Evolutionary conservation across 345 rosid genomes (phyloP), one percentile per base, ranked within the genome.

Genomic region (Eucalyptus marginata): DNA sequence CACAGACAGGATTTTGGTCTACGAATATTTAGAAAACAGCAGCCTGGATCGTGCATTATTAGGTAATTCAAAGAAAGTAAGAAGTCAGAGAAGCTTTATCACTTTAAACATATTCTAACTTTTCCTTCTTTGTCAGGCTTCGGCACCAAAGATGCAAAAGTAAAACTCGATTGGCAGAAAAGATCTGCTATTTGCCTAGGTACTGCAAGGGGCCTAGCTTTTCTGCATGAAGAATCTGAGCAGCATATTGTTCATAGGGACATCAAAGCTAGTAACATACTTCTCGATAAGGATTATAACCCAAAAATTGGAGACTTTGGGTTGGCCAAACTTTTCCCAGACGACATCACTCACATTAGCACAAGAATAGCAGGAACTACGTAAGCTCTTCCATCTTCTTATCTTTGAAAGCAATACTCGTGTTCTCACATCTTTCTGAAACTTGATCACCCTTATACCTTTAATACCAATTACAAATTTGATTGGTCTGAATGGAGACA

Each of bases 251-350:
- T 97, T 88, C 99, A 97, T 86, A 94, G 99, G 90, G 99, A 97
- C 91, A 96, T 97, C 90, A 97, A 97, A 92, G 98, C 99, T 36
- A 96, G 99, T 92, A 97, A 96, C 90, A 92, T 97, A 91, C 98
- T 97, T 88, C 97, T 97, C 50, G 99, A 97, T 93, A 87, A 76
- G 88, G 93, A 97, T 84, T 95, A 95, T 86, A 91, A 92, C 90
- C 99, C 99, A 43, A 97, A 97, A 91, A 97, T 97, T 79, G 99
- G 99, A 87, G 99, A 97, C 91, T 97, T 97, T 43, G 99, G 99
- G 50, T 89, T 97, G 95, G 99, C 99, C 51, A 97, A 97, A 92
- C 98, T 97, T 87, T 97, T 97, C 89, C 99, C 99, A 22, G 98
- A 98, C 84, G 88, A 96, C 88, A 96, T 96, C 90, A 96, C 99